These are phyloP conservation scores for Yamadazyma trypodendri DNA, from an alignment of 1,139 yeast genomes.

Conservation along the genomic window DNA sequence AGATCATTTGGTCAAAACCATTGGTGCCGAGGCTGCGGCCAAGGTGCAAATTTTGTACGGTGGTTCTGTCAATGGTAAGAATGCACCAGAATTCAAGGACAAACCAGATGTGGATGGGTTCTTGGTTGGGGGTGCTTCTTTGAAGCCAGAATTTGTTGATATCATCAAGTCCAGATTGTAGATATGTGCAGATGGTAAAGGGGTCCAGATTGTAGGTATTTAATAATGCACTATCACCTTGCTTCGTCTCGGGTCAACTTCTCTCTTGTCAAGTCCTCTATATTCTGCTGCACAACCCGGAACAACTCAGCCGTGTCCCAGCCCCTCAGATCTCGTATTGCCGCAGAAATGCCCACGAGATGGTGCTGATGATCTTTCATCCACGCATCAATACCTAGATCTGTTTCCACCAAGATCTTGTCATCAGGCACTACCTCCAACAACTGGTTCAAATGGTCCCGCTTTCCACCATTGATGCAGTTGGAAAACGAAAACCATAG, in stretches of 20 bases:
- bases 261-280: neutral
- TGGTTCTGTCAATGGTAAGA: constrained; percentile 97
- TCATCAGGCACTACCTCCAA: constrained; percentile 19
- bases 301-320: constrained; percentile 12
- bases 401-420: constrained; percentile 40
- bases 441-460: constrained; percentile 23
- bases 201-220: no score
- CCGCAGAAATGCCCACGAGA: constrained; percentile 19
- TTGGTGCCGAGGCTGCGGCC: constrained; percentile 78
- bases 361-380: constrained; percentile 16
- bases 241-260: neutral
- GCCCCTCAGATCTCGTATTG: constrained; percentile 13
- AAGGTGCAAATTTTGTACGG: constrained; percentile 92
- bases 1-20: constrained; percentile 70
- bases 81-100: constrained; percentile 86
- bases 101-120: constrained; percentile 95
- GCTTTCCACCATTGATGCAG: constrained; percentile 50
- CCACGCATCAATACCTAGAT: constrained; percentile 31
- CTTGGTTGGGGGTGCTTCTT: constrained; percentile 99
- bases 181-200: no score
- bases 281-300: neutral
- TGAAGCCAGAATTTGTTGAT: constrained; percentile 96
- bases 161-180: constrained; percentile 90
- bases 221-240: no score
- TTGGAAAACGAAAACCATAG: constrained; percentile 61